Evolutionary conservation across 768 basidiomycete genomes (phyloP), one percentile per base, ranked within the genome.

Genomic region (Leccinum rimulosum): DNA sequence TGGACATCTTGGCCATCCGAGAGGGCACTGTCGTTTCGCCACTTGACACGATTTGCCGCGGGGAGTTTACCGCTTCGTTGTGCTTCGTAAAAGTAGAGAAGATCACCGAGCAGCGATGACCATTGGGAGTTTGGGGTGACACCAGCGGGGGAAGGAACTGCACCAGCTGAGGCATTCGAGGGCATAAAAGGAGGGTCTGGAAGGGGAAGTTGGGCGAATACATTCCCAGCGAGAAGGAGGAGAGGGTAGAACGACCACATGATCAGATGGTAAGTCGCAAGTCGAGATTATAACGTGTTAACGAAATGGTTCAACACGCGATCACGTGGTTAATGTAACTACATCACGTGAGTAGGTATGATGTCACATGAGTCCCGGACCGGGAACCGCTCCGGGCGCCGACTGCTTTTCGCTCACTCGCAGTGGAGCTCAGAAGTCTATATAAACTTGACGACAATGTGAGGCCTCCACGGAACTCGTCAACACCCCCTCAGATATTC

Each of bases 71-170:
- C 95, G 55, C 89, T 91, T 19, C 95, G 80, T 68, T 97, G 95
- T 1, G 87, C 93, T 61, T 97, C 95, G 68, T 95, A 97, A 73
- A 96, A 96, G 68, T 86, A 96, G 28, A 96, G 70, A 28, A 88
- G 72, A 70, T 88, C 85, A 4, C 94, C 95, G 0, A 96, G 81
- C 3, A 96, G 72, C 52, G 79, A 87, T 6, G 86, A 81, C 93
- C 94, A 96, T 70, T 94, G 91, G 3, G 82, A 66, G 69, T 94
- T 94, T 45, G 89, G 85, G 60, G 69, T 63, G 31, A 22, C 11
- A 9, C 74, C 72, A 14, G 74, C 62, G 10, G 71, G 30, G n/a
- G 84, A 80, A 17, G 78, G 63, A 47, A 78, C 64, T 14, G 87
- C 79, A 30, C 88, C 89, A 2, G 75, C 73, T 15, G 85, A 76